Conservation (phyloP, 768 basidiomycete genomes). For the Psilocybe cyanescens region DNA sequence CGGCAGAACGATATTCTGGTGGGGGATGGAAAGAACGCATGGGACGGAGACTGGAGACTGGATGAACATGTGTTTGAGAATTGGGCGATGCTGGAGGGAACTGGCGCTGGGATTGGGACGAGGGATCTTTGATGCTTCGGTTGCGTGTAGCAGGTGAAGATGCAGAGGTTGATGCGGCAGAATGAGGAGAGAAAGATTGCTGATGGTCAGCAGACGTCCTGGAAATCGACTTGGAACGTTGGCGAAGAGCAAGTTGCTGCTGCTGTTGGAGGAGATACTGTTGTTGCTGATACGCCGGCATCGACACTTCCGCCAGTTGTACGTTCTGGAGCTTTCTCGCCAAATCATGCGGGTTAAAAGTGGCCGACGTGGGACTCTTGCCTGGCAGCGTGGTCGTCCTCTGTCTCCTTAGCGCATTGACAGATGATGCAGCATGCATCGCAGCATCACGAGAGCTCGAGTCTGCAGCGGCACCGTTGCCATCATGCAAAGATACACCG, state of each 20-base stretch:
- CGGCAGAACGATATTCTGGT: conserved; percentile 18
- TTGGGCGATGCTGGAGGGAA: conserved; percentile 24
- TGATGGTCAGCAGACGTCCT: conserved; percentile 18
- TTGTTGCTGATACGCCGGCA: conserved; percentile 8
- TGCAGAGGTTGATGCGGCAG: conserved; percentile 4
- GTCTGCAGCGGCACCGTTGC: conserved; percentile 15
- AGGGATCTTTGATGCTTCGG: conserved; percentile 17
- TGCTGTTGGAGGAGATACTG: background rate
- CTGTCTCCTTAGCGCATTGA: conserved; percentile 32
- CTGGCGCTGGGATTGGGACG: background rate
- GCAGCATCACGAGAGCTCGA: conserved; percentile 44
- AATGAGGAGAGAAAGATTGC: background rate
- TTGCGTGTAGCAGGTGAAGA: conserved; percentile 12
- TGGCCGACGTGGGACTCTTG: conserved; percentile 18
- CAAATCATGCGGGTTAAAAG: conserved; percentile 61
- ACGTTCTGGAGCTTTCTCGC: conserved; percentile 59
- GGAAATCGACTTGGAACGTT: conserved; percentile 19
- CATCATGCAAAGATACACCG: conserved; percentile 19
- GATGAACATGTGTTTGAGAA: conserved; percentile 23
- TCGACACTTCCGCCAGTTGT: conserved; percentile 31
- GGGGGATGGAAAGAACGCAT: conserved; percentile 67
- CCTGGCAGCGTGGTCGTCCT: conserved; percentile 50
- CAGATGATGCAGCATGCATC: conserved; percentile 32
- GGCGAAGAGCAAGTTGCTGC: conserved; percentile 1
- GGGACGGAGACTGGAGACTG: conserved; percentile 41